These are phyloP conservation scores for Pelagomonas calceolata DNA, from an alignment of 108 stramenopile species.

Conservation along the genomic window DNA sequence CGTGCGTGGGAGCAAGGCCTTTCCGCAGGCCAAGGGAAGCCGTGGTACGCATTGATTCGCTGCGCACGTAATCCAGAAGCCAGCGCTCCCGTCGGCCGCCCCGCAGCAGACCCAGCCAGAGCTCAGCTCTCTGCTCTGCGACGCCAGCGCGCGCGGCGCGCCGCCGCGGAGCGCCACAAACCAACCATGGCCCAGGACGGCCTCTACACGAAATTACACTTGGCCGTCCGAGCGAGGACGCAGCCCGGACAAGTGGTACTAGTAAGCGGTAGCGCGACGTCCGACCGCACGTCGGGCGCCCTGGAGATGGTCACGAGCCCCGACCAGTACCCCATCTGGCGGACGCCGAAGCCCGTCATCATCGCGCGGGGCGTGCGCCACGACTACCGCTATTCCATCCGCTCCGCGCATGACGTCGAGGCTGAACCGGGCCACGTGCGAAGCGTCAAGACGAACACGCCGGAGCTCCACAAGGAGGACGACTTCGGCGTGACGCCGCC, in stretches of 20 bases:
- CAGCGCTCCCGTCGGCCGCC: no score
- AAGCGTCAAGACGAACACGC: constrained; percentile 2
- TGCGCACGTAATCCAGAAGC: no score
- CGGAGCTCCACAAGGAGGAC: constrained; percentile 10
- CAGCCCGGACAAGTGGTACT: neutral
- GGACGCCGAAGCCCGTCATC: constrained; percentile 27
- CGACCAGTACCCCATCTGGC: constrained; percentile 15
- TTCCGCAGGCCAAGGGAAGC: no score
- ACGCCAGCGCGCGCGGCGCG: no score
- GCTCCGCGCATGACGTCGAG: neutral
- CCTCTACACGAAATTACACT: neutral
- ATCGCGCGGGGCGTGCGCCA: constrained; percentile 24
- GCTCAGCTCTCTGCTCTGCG: no score
- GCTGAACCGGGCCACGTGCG: constrained; percentile 13
- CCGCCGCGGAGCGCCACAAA: no score
- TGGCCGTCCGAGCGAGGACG: neutral
- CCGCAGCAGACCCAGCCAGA: no score
- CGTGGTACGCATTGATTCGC: no score
- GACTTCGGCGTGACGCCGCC: no score
- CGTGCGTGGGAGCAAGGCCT: no score
- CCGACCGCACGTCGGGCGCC: neutral
- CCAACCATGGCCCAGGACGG: neutral
- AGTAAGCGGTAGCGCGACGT: neutral
- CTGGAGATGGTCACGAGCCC: neutral
- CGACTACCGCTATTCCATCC: constrained; percentile 27